A percentile compares a stretch with the other conserved stretches of the same genome.
These are phyloP conservation scores for Lotmaria passim DNA, from an alignment of 208 protist species.

Conservation along the genomic window DNA sequence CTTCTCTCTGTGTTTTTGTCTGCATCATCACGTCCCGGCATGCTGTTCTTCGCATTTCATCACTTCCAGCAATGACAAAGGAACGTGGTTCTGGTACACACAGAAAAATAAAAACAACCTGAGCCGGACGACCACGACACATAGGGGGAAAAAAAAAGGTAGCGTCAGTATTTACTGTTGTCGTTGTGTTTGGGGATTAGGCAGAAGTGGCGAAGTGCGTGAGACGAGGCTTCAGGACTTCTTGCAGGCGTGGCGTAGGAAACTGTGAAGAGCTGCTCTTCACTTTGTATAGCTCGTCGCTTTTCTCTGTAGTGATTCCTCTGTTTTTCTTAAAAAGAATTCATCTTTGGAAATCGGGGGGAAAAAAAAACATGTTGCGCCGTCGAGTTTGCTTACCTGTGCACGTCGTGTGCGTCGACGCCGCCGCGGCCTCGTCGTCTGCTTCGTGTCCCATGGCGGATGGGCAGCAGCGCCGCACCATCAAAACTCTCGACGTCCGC, in stretches of 20 bases:
- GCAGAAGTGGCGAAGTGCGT: too few species aligned
- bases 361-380: slow-evolving; percentile 16
- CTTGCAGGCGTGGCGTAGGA: too few species aligned
- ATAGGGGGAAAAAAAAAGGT: neutral
- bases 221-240: too few species aligned
- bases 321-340: neutral
- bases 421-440: neutral
- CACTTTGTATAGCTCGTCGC: too few species aligned
- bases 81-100: neutral
- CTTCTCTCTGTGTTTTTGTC: neutral
- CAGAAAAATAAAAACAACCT: neutral
- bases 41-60: too few species aligned
- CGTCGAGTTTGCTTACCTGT: slow-evolving; percentile 21
- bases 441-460: neutral
- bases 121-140: too few species aligned
- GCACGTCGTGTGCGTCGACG: slow-evolving; percentile 3
- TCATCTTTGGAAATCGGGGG: neutral
- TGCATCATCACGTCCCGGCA: too few species aligned
- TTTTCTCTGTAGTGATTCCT: neutral
- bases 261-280: too few species aligned
- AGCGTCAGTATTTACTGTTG: neutral
- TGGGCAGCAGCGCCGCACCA: slow-evolving; percentile 40
- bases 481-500: slow-evolving; percentile 89
- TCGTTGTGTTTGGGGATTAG: too few species aligned
- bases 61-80: too few species aligned